Percentiles rank a stretch among this genome's conserved stretches.
phyloP scores from a whole-genome alignment of 257 asterid genomes.

The Nicotiana tomentosiformis region DNA sequence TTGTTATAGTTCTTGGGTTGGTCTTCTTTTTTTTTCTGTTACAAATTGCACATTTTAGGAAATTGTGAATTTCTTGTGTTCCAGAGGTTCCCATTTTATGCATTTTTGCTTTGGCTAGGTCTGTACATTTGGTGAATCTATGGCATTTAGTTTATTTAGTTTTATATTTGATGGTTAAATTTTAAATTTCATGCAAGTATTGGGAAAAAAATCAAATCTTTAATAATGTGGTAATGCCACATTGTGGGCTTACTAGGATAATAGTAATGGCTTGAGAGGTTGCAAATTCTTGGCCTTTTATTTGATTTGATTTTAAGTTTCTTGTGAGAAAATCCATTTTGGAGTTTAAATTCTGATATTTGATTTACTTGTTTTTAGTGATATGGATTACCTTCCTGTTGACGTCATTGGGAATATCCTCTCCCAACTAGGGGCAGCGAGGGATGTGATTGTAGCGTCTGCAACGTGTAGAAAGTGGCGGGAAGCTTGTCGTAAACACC shows the following conservation, averaged over 20 bases:
- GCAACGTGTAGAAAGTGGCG: conserved; percentile 85
- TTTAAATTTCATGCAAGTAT: background rate
- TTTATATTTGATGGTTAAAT: background rate
- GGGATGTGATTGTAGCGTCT: conserved; percentile 74
- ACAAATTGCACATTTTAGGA: background rate
- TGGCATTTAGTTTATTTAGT: background rate
- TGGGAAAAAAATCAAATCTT: background rate
- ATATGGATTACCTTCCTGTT: conserved; percentile 79
- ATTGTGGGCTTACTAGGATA: background rate
- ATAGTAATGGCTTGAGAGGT: background rate
- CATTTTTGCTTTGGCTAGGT: background rate
- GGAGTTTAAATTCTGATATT: background rate
- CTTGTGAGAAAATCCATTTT: background rate
- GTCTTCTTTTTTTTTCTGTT: background rate
- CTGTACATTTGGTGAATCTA: background rate
- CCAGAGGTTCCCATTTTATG: background rate
- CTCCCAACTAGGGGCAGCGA: conserved; percentile 69
- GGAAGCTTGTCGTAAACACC: conserved; percentile 75
- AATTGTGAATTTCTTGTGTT: background rate
- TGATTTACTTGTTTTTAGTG: background rate
- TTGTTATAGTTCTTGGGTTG: background rate
- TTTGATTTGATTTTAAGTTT: background rate
- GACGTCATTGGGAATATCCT: conserved; percentile 84
- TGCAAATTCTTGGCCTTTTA: background rate
- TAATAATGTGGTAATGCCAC: background rate